Evolutionary conservation across 2,329 filamentous ascomycete species (phyloP).

Genomic region (Colletotrichum camelliae): DNA sequence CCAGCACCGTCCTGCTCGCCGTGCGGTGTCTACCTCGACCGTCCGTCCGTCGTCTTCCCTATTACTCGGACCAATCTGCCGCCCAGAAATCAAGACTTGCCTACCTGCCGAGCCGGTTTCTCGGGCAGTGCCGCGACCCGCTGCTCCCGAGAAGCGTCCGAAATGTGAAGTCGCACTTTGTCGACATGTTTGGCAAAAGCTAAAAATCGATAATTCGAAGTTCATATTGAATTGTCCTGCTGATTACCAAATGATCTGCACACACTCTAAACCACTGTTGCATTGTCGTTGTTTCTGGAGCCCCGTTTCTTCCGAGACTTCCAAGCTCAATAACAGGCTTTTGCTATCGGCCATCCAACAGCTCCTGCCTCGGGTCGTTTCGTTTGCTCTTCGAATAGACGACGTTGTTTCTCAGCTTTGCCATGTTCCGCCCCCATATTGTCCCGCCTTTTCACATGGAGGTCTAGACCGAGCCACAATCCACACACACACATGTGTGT

Average conservation of each 20-base stretch:
- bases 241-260: background rate
- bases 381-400: background rate
- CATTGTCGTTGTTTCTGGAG: conserved; percentile 4
- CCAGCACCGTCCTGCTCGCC: background rate
- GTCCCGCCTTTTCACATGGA: background rate
- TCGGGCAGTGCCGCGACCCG: conserved; percentile 6
- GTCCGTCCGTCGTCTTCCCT: background rate
- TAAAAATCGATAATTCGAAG: background rate
- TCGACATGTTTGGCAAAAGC: background rate
- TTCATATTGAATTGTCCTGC: background rate
- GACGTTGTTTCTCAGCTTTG: background rate
- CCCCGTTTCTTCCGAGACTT: conserved; percentile 11
- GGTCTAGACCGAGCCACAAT: background rate
- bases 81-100: background rate
- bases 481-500: background rate
- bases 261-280: background rate
- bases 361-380: background rate
- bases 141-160: conserved; percentile 2
- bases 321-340: background rate
- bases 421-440: background rate
- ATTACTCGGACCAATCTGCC: background rate
- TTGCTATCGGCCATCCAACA: background rate
- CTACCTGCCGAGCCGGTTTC: conserved; percentile 7
- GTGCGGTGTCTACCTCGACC: background rate
- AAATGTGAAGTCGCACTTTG: background rate